Evolutionary conservation across 2,329 filamentous ascomycete genomes (phyloP).

Genomic region (Teratosphaeria epicoccoides): DNA sequence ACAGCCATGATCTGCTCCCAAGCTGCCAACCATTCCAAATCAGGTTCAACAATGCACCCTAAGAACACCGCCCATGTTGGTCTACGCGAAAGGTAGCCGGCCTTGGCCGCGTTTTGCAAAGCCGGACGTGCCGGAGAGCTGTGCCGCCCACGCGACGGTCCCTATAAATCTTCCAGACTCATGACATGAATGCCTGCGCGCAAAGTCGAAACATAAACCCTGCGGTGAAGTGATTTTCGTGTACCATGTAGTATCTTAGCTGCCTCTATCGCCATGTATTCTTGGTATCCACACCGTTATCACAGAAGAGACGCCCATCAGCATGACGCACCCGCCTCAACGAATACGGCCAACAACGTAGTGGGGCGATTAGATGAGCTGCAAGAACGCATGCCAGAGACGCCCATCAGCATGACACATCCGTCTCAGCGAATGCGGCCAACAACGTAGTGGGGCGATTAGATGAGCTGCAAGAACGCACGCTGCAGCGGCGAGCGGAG

Average conservation of each 20-base stretch:
- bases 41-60: not conserved
- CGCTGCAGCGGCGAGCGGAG: conserved; percentile 91
- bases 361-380: conserved; percentile 92
- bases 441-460: conserved; percentile 33
- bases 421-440: not conserved
- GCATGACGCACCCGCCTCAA: not conserved
- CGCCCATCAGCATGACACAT: too few relatives aligned
- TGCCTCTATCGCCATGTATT: not conserved
- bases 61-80: not conserved
- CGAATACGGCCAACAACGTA: not conserved
- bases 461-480: conserved; percentile 95
- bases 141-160: too few relatives aligned
- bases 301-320: conserved; percentile 49
- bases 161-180: too few relatives aligned
- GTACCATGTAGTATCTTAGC: not conserved
- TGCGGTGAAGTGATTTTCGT: not conserved
- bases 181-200: too few relatives aligned
- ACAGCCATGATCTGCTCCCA: not conserved
- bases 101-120: too few relatives aligned
- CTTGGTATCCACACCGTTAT: not conserved
- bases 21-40: not conserved
- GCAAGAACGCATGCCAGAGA: conserved; percentile 94
- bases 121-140: too few relatives aligned
- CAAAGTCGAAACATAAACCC: not conserved
- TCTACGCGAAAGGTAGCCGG: too few relatives aligned